Base-by-base conservation (phyloP, 2,329 filamentous ascomycete species). In the Ampelomyces quisqualis region DNA sequence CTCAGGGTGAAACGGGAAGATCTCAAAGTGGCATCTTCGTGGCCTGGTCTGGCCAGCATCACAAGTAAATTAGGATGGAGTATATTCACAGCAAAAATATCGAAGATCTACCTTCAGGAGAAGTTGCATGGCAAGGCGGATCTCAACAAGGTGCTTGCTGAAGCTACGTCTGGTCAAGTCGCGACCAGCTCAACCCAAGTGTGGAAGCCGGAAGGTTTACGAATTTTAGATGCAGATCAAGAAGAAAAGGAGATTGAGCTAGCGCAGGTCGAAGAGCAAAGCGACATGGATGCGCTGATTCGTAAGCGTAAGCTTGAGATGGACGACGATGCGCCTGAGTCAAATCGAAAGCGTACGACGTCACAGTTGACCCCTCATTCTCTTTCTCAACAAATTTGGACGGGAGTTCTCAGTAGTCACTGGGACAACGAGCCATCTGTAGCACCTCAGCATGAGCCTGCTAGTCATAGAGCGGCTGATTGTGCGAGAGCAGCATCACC, bases 161-260 rank as follows among this genome's bases (percentile, higher is more conserved):
- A 65, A 14, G 24, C 73, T 1, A 54, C 46, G 3, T 35, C 61
- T 4, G 51, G 58, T 1, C 62, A 65, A 5, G 56, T 68, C 3
- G 57, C 73, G 2, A 68, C 71, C 20, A 71, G 73, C 21, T 64
- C 67, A 4, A 55, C 56, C 3, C 53, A 75, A 17, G 64, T 72
- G 3, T 78, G 74, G 72, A 79, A 78, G 51, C 67, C 64, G 2
- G 65, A 71, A 3, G 73, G 73, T 0, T 52, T 79, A n/a, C 66
- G 68, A 13, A 64, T 78, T 11, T 55, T 80, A 3, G 67, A 71
- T 13, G 62, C 70, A 5, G 57, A 65, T 4, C 67, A 69, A 5
- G 70, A 72, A 2, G 68, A 73, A 6, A 56, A 64, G 7, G 57
- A 62, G n/a, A 35, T 67, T 1, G 53, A 64, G 9, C 19, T 43